Evolutionary conservation across 352 stramenopile species (phyloP), one percentile per base, ranked within the genome.

Genomic region (Phytophthora kernoviae): DNA sequence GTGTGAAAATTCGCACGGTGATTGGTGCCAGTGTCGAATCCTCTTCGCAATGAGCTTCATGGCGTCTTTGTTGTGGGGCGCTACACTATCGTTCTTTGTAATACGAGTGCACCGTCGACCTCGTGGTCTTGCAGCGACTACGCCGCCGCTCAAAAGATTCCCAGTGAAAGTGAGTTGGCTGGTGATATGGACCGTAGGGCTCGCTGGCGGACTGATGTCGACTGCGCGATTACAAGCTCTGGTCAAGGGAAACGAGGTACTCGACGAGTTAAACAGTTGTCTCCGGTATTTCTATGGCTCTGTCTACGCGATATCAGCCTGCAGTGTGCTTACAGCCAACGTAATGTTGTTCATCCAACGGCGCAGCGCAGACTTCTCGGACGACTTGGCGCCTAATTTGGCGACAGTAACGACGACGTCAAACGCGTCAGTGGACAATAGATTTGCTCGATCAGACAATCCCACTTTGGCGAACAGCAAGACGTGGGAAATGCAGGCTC

Each of bases 81-180:
- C 73, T n/a, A 57, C 84, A 22, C 60, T 88, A 37, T 64, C 80
- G 17, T 21, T 65, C 18, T 90, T 83, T 21, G 74, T 85, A 17
- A 37, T 90, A 15, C 21, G 68, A 1, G 68, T 63, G 17, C 68
- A 77, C 36, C 33, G 39, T 9, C 62, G 54, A 37, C 32, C 37
- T 2, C 45, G 33, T 5, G 52, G 36, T 7, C 44, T 61, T 17
- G 27, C 57, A 11, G 27, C 36, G 0, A 65, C 54, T 3, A 71
- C 43, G 48, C 54, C 51, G 0, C 51, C 64, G 0, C 50, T 70
- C 26, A 68, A 54, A 53, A 54, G 39, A 0, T 87, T 90, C 43
- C 63, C 75, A 17, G 77, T 90, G 20, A 67, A 72, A 2, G 55
- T 66, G 18, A 74, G 67, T 40, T 90, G 79, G 77, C 24, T 80